Evolutionary conservation across 371 early-diverging fungal species (phyloP), one percentile per base, ranked within the genome.

Genomic region (Nosema granulosis): DNA sequence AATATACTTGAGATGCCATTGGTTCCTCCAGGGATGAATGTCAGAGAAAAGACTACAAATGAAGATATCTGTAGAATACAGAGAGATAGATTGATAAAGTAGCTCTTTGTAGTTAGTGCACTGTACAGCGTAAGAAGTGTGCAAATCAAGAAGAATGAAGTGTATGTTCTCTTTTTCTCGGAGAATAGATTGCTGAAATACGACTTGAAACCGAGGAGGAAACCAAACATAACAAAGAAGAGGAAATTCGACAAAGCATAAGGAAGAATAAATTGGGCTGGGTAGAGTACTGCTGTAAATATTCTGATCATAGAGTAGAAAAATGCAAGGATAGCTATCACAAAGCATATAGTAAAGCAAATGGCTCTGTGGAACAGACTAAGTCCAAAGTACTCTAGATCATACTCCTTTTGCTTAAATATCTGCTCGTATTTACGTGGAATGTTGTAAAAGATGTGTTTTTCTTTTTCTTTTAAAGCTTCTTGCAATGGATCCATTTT

Each of bases 151-250:
- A 83, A 83, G 18, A 77, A 37, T 22, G 65, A 37, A 31, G 81
- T 79, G 49, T 76, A 79, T 6, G 28, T n/a, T 68, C 77, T 66
- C 65, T 78, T 83, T 26, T 76, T 73, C 43, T 58, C 54, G n/a
- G 65, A 68, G 38, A 80, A 76, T 18, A 80, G n/a, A 22, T 69
- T 70, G n/a, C 29, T 76, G 11, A 83, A 61, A 57, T 83, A 83
- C 18, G 80, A 76, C 63, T 59, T 77, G 63, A 84, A 84, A 69
- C 84, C 84, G 18, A 78, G 59, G 0, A 82, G 31, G 61, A 84
- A 84, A 16, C 84, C 84, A 63, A 82, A 73, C 80, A 80, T 80
- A n/a, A 68, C 50, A 54, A 82, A 84, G 66, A 84, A 84, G 18
- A 84, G 22, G 20, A 80, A 67, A 56, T 84, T 84, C 4, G 78